Evolutionary conservation across 140 eudicot genomes (phyloP), one percentile per base, ranked within the genome.

Genomic region (Flaveria floridana): DNA sequence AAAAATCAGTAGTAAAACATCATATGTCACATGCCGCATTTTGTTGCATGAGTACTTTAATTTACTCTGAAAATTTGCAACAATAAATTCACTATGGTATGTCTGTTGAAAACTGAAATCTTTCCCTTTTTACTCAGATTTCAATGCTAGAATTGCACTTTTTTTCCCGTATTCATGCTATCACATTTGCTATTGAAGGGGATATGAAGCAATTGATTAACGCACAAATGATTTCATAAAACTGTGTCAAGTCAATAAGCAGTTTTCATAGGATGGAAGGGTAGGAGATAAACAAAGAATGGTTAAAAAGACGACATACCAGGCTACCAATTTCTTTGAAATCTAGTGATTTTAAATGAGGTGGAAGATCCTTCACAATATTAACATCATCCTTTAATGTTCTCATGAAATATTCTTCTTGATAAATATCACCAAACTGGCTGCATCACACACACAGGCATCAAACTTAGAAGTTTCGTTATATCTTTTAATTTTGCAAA

Each of bases 351-450:
- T 79, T 71, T 64, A 94, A 84, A 72, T 84, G 88, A 37, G 83
- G 70, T 66, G 97, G 99, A 28, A 85, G 86, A 69, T 90, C 92
- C 82, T 88, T 88, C n/a, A 88, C 89, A 10, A 94, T 90, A 63
- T 84, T 53, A 39, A 94, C 77, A 39, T 88, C 97, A 59, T 88
- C 84, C 80, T 85, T 86, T 47, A 94, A 57, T 6, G 61, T 76
- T 41, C 84, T 81, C 68, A 85, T 76, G 85, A 94, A 94, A 70
- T 86, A 76, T 39, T 88, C 96, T 84, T 90, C 97, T 84, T 90
- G 97, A 81, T 94, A 94, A 19, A 94, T 87, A 76, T 94, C 99
- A 53, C 92, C 84, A 74, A 94, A 94, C 82, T 94, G 99, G 95
- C 99, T 94, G 97, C 77, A 86, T 34, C 25, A 75, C 62, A 68